These are phyloP conservation scores for Phytophthora chlamydospora DNA, from an alignment of 352 stramenopile genomes.

Conservation along the genomic window DNA sequence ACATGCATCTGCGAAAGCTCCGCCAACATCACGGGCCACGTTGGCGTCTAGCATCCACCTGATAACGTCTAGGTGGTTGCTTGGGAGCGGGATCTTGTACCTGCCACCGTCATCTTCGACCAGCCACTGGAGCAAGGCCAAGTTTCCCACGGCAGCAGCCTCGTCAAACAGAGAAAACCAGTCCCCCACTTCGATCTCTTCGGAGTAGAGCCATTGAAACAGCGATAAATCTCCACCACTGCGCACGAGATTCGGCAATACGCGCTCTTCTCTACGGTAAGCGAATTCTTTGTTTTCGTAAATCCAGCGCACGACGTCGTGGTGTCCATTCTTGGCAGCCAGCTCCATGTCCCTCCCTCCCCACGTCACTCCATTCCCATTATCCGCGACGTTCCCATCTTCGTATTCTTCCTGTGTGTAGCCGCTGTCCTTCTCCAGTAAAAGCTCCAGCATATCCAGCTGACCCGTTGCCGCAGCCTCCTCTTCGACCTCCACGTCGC, in stretches of 20 bases:
- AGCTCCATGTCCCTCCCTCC: constrained; percentile 2
- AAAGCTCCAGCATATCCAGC: constrained; percentile 1
- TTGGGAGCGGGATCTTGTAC: neutral
- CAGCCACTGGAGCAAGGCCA: constrained; percentile 8
- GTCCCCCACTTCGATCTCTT: neutral
- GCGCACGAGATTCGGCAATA: neutral
- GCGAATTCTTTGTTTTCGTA: neutral
- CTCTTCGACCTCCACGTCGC: constrained; percentile 9
- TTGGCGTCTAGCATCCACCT: constrained; percentile 5
- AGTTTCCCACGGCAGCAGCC: neutral
- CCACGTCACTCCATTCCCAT: constrained; percentile 7
- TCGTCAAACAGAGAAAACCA: neutral
- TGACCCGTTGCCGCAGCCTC: constrained; percentile 5
- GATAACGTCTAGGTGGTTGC: constrained; percentile 10
- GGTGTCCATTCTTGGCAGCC: constrained; percentile 1
- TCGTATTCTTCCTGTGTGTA: constrained; percentile 1
- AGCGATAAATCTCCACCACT: constrained; percentile 1
- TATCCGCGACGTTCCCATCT: neutral
- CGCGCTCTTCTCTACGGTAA: neutral
- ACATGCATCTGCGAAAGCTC: constrained; percentile 3
- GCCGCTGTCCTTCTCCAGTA: constrained; percentile 2
- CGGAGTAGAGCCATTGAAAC: neutral
- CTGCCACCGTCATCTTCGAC: neutral
- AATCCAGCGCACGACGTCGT: constrained; percentile 3
- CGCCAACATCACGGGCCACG: neutral